A percentile compares a stretch with the other conserved stretches of the same genome.
Conservation (phyloP, 139 green algal species). For the Chlamydomonas incerta region DNA sequence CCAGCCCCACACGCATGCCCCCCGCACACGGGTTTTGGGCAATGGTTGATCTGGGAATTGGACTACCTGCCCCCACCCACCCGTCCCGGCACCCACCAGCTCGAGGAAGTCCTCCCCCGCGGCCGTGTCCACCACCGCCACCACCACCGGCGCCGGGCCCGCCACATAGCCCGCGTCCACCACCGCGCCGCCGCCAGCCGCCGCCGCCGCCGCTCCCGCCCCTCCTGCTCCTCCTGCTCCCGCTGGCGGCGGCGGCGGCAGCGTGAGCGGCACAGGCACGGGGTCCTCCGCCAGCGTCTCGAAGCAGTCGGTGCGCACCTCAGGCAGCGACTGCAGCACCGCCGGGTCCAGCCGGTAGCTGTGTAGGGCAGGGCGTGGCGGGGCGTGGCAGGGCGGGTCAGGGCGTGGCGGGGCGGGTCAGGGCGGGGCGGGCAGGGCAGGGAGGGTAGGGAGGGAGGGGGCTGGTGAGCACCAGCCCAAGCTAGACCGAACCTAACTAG, state of each 20-base stretch:
- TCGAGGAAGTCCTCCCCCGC: slow-evolving; percentile 78
- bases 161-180: not conserved
- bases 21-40: too few relatives aligned
- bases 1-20: too few relatives aligned
- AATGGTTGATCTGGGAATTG: too few relatives aligned
- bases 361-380: too few relatives aligned
- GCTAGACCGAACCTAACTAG: too few relatives aligned
- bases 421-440: not conserved
- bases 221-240: not conserved
- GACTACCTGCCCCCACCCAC: too few relatives aligned
- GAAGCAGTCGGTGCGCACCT: slow-evolving; percentile 66
- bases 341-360: slow-evolving; percentile 50
- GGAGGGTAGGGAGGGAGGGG: not conserved
- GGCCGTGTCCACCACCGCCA: slow-evolving; percentile 75
- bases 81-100: slow-evolving; percentile 52
- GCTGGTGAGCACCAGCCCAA: too few relatives aligned
- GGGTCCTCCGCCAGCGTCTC: slow-evolving; percentile 62
- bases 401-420: not conserved
- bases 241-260: not conserved
- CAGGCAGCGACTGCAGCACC: slow-evolving; percentile 57
- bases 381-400: not conserved
- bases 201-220: not conserved
- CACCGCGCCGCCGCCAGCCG: too few relatives aligned
- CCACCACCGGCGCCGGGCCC: slow-evolving; percentile 65
- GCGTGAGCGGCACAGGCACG: not conserved